A percentile compares a stretch with the other conserved stretches of the same genome.
Conservation (phyloP, 148 eudicot genomes). For the Fagopyrum tataricum region DNA sequence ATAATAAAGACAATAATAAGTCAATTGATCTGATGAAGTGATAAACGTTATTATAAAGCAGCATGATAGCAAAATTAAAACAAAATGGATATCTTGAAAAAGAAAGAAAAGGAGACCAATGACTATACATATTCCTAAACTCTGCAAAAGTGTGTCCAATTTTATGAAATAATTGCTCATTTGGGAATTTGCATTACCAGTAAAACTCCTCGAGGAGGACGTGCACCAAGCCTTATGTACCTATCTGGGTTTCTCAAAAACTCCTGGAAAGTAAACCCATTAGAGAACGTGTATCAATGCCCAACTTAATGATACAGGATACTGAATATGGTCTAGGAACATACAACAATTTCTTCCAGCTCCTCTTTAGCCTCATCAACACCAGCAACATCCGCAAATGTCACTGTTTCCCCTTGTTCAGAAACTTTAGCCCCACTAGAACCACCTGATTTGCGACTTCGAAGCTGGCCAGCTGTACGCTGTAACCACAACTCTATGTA, state of each 20-base stretch:
- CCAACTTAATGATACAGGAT: not conserved
- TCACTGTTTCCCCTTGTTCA: constrained; percentile 70
- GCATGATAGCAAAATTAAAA: not conserved
- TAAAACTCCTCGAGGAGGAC: constrained; percentile 98
- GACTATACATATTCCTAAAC: not conserved
- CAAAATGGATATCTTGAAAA: not conserved
- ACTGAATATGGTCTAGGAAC: constrained; percentile 5
- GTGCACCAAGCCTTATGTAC: constrained; percentile 86
- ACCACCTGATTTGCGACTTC: constrained; percentile 75
- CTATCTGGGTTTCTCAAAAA: constrained; percentile 82
- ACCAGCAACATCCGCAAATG: constrained; percentile 97
- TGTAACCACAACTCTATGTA: constrained; percentile 22
- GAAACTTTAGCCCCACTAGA: constrained; percentile 68
- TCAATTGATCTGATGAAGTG: not conserved
- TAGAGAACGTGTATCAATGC: not conserved
- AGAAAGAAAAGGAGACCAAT: not conserved
- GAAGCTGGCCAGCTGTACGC: constrained; percentile 74
- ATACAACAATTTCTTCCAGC: constrained; percentile 98
- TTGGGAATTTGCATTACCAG: constrained; percentile 52
- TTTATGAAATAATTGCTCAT: constrained; percentile 2
- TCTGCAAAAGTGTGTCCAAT: not conserved
- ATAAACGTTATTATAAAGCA: not conserved
- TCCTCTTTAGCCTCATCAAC: constrained; percentile 99
- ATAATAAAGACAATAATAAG: not conserved
- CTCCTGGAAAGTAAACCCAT: constrained; percentile 48